A percentile compares a stretch with the other conserved stretches of the same genome.
Evolutionary conservation across 2,329 filamentous ascomycete species (phyloP).

Genomic region (Alternaria arborescens): DNA sequence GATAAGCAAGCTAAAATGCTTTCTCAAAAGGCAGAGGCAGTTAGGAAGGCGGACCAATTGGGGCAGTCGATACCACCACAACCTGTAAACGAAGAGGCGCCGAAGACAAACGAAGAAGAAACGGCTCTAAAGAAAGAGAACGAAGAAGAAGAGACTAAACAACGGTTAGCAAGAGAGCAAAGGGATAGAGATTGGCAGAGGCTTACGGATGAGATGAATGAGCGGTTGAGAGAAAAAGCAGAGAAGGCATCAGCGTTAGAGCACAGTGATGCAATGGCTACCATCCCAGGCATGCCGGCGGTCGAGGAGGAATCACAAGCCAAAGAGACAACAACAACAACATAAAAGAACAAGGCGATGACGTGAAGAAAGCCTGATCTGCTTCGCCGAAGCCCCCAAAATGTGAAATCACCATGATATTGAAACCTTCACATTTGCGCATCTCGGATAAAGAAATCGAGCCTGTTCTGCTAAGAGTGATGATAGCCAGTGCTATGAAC

Average conservation of each 20-base stretch:
- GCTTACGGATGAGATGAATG: not conserved
- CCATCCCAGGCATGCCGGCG: conserved; percentile 6
- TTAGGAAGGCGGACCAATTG: conserved; percentile 18
- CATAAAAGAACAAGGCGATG: not conserved
- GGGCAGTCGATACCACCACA: not conserved
- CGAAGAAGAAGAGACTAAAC: not conserved
- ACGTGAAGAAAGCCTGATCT: not conserved
- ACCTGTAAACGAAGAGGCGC: not conserved
- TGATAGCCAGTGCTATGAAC: conserved; percentile 46
- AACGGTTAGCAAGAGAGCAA: not conserved
- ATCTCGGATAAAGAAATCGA: conserved; percentile 16
- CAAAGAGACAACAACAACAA: not conserved
- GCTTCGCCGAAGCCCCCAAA: not conserved
- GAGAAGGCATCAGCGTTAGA: conserved; percentile 2
- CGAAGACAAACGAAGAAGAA: not conserved
- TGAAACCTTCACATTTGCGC: not conserved
- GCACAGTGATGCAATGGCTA: conserved; percentile 4
- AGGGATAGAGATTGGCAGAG: conserved; percentile 4
- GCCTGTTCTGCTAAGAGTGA: conserved; percentile 41
- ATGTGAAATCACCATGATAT: not conserved
- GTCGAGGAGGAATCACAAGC: not conserved
- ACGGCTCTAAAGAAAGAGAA: not conserved
- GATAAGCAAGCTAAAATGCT: conserved; percentile 5
- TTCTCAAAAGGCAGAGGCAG: conserved; percentile 18
- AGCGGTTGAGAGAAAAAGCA: not conserved